Evolutionary conservation across 768 basidiomycete genomes (phyloP).

Genomic region (Amanita subjunquillea): DNA sequence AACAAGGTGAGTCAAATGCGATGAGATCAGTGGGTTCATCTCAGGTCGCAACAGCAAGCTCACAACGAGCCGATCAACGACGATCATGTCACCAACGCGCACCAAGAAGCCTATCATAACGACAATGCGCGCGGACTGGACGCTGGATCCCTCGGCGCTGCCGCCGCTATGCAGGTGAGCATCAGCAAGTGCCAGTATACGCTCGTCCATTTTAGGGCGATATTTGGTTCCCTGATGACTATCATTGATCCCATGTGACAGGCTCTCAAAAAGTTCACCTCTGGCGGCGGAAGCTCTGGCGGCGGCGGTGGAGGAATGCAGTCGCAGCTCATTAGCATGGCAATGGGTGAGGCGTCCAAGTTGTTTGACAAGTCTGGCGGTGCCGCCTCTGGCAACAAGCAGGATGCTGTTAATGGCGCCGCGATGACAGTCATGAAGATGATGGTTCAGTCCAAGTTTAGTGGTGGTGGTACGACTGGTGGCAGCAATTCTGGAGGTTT

Average conservation of each 20-base stretch:
- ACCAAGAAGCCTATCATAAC: conserved; percentile 50
- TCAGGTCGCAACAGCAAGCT: conserved; percentile 23
- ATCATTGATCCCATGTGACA: conserved; percentile 14
- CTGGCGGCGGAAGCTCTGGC: conserved; percentile 25
- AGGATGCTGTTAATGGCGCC: conserved; percentile 78
- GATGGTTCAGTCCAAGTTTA: conserved; percentile 58
- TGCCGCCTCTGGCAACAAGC: conserved; percentile 57
- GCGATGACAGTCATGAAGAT: conserved; percentile 83
- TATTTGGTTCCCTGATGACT: not conserved
- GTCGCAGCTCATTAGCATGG: conserved; percentile 70
- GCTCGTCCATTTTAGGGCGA: not conserved
- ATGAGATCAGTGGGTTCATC: not conserved
- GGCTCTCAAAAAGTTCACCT: conserved; percentile 62
- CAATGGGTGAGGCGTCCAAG: conserved; percentile 76
- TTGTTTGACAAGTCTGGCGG: conserved; percentile 65
- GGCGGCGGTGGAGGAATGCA: conserved; percentile 33
- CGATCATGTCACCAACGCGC: conserved; percentile 46
- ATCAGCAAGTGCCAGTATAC: not conserved
- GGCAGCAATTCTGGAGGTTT: conserved; percentile 68
- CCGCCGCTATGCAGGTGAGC: conserved; percentile 64
- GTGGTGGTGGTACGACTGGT: conserved; percentile 32
- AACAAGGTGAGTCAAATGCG: conserved; percentile 32
- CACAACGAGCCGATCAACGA: conserved; percentile 61
- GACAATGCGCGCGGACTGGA: conserved; percentile 40
- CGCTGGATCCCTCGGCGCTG: conserved; percentile 60